phyloP scores from a whole-genome alignment of 2,329 filamentous ascomycete genomes.

The Penicillium sp. region DNA sequence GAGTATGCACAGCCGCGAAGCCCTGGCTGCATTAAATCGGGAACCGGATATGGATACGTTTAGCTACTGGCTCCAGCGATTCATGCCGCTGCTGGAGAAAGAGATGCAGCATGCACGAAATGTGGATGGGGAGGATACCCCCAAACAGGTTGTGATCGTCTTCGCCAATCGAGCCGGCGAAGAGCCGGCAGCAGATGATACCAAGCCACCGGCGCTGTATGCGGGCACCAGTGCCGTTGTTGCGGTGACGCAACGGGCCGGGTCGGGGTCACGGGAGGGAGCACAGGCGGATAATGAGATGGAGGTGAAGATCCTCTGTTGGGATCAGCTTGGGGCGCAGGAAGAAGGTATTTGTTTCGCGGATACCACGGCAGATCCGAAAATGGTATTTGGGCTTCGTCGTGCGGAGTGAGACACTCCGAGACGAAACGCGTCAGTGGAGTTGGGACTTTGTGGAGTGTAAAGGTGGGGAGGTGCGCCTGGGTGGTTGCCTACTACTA shows the following conservation, averaged over 20 bases:
- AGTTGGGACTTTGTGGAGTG: constrained; percentile 1
- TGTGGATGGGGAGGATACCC: constrained; percentile 22
- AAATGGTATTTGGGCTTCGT: constrained; percentile 38
- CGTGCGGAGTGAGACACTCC: constrained; percentile 4
- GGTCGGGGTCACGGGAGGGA: constrained; percentile 13
- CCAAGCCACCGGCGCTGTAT: constrained; percentile 44
- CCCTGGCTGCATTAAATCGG: constrained; percentile 45
- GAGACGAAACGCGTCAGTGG: constrained; percentile 3
- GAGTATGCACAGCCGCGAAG: constrained; percentile 48
- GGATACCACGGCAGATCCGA: constrained; percentile 44
- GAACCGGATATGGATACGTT: constrained; percentile 61
- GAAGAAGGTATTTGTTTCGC: constrained; percentile 49
- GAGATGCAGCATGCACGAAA: constrained; percentile 30
- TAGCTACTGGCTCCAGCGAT: constrained; percentile 63
- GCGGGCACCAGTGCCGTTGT: constrained; percentile 51
- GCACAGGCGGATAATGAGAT: constrained; percentile 19
- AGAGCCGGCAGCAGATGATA: constrained; percentile 38
- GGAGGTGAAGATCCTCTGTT: constrained; percentile 44
- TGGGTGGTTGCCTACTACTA: background rate
- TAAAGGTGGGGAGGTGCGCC: background rate
- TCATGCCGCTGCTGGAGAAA: constrained; percentile 52
- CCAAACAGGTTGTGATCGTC: constrained; percentile 45
- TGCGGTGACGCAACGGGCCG: constrained; percentile 34
- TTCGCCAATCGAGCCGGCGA: constrained; percentile 50
- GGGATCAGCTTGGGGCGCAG: constrained; percentile 47